Base-by-base conservation (phyloP, 2,329 filamentous ascomycete species). In the Malbranchea zuffiana region DNA sequence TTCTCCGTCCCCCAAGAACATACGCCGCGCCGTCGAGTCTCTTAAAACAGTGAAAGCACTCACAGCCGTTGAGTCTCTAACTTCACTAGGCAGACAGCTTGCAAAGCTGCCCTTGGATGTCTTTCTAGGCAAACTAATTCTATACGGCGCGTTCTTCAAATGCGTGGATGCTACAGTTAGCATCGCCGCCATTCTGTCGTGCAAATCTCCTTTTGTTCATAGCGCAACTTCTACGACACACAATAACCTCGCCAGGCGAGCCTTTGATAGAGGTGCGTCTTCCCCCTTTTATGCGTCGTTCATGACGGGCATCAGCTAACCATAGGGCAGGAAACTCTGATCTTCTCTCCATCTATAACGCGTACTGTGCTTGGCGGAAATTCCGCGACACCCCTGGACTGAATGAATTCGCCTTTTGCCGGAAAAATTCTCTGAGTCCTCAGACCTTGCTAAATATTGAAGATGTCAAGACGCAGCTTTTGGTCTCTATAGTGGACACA, bases 81-180 rank as follows among this genome's bases (percentile, higher is more conserved):
- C 90, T 0, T 75, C 85, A 1, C 69, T 98, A 11, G 90, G 90
- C 3, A 69, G 77, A 28, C 87, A 95, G 54, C 71, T 98, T 19
- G 87, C 90, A 1, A 82, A 85, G 44, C 61, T 98, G 5, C 90
- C 90, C 1, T 66, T 98, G 2, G 90, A 98, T 54, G 88, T 95
- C 7, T 93, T 94, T 57, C 69, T 98, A 1, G 88, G 88, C 12
- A 98, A 98, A 57, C 72, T 98, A 24, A 84, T 95, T 30, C 69
- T 98, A 3, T 72, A 93, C 23, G 85, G 86, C 0, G 77, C 78
- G 3, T 76, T 92, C 25, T 95, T 95, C 64, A 81, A 80, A 51
- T 96, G 88, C 51, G 70, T 96, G 3, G 90, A 98, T 59, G 87
- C 88, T 56, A 77, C 83, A 11, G 74, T 96, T 35, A 96, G 87